A percentile compares a stretch with the other conserved stretches of the same genome.
These are phyloP conservation scores for Porogramme epimiltina DNA, from an alignment of 1,284 basidiomycete genomes.

Conservation along the genomic window DNA sequence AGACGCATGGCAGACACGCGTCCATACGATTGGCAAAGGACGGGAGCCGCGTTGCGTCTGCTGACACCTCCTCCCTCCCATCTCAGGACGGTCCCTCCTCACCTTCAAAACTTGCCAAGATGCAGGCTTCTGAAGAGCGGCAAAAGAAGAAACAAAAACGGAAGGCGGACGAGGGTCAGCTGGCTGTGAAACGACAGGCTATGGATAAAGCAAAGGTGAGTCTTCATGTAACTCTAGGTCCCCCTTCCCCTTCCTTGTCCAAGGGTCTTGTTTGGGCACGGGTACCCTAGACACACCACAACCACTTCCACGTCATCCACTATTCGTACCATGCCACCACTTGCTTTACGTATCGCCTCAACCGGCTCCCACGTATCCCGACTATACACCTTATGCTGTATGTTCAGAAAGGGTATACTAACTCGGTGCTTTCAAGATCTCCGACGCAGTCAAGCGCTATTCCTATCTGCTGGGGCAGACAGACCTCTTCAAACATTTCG, in stretches of 20 bases:
- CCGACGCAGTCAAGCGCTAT: conserved; percentile 95
- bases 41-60: conserved; percentile 3
- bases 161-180: conserved; percentile 67
- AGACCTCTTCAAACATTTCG: conserved; percentile 94
- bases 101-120: conserved; percentile 41
- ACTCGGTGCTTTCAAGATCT: too few relatives aligned
- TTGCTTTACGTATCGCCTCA: too few relatives aligned
- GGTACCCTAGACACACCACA: too few relatives aligned
- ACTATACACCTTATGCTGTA: too few relatives aligned
- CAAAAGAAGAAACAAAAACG: conserved; percentile 63
- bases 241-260: background rate
- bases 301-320: too few relatives aligned
- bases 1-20: conserved; percentile 3
- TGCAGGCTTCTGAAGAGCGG: conserved; percentile 41
- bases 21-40: background rate
- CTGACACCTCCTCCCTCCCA: background rate
- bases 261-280: too few relatives aligned
- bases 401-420: too few relatives aligned
- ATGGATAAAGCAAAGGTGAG: conserved; percentile 83
- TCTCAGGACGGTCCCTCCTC: conserved; percentile 34
- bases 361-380: too few relatives aligned
- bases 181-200: conserved; percentile 69
- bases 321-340: too few relatives aligned
- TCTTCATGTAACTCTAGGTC: background rate
- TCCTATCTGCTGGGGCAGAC: conserved; percentile 95